A percentile compares a stretch with the other conserved stretches of the same genome.
Evolutionary conservation across 108 stramenopile species (phyloP).

Genomic region (Fragilaria crotonensis): DNA sequence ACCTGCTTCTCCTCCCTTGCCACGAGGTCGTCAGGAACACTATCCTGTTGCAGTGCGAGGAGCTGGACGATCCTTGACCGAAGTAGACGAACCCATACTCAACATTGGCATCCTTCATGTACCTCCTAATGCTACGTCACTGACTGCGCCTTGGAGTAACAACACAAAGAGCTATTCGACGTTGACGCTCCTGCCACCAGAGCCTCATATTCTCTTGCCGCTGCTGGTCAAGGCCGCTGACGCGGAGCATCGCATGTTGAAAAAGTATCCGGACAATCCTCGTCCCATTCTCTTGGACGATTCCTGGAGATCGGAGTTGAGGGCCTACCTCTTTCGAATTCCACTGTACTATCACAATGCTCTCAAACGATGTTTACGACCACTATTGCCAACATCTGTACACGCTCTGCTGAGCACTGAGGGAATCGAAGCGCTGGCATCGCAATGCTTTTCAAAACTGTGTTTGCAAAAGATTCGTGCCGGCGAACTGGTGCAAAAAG

Average conservation of each 20-base stretch:
- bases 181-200: constrained; percentile 73
- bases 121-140: constrained; percentile 26
- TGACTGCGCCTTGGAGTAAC: constrained; percentile 10
- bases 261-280: constrained; percentile 34
- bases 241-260: constrained; percentile 49
- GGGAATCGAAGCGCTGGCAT: constrained; percentile 19
- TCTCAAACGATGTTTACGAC: constrained; percentile 44
- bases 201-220: constrained; percentile 72
- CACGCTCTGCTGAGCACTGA: constrained; percentile 40
- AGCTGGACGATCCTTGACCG: constrained; percentile 52
- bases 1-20: constrained; percentile 12
- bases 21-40: too few species aligned
- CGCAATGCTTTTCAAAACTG: constrained; percentile 54
- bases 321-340: constrained; percentile 62
- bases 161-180: constrained; percentile 30
- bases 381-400: constrained; percentile 52
- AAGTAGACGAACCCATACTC: constrained; percentile 42
- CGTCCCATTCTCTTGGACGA: constrained; percentile 37
- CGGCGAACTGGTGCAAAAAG: constrained; percentile 48
- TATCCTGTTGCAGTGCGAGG: constrained; percentile 64
- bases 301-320: constrained; percentile 63
- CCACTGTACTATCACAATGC: constrained; percentile 70
- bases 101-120: constrained; percentile 72
- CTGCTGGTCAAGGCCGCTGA: constrained; percentile 62
- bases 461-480: constrained; percentile 63